phyloP scores from a whole-genome alignment of 108 stramenopile genomes.

The Cyclostephanos invisitatus region DNA sequence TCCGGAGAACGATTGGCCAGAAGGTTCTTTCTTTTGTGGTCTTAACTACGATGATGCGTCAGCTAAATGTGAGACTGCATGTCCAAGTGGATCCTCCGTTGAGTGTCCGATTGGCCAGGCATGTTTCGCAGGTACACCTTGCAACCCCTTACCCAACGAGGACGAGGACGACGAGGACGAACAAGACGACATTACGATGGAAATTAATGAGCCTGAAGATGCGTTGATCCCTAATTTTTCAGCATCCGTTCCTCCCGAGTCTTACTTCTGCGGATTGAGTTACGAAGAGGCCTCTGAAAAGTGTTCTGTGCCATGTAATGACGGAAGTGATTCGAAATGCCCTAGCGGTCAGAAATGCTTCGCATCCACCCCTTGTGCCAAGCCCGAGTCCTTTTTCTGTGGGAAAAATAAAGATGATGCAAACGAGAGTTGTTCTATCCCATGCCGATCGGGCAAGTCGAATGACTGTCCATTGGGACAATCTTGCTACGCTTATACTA shows the following conservation, averaged over 20 bases:
- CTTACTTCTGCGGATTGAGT: slow-evolving; percentile 45
- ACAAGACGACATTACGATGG: background rate
- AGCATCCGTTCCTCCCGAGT: slow-evolving; percentile 26
- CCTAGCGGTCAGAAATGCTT: slow-evolving; percentile 38
- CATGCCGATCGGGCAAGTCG: slow-evolving; percentile 71
- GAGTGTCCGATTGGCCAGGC: slow-evolving; percentile 15
- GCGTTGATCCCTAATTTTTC: slow-evolving; percentile 2
- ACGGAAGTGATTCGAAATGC: slow-evolving; percentile 32
- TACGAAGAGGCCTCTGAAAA: slow-evolving; percentile 40
- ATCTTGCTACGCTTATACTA: slow-evolving; percentile 81
- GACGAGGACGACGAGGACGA: background rate
- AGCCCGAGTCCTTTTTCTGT: slow-evolving; percentile 66
- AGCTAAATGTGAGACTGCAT: slow-evolving; percentile 8
- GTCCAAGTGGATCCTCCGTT: slow-evolving; percentile 10
- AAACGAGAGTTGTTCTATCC: slow-evolving; percentile 53
- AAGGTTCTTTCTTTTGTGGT: slow-evolving; percentile 28
- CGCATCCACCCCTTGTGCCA: slow-evolving; percentile 47
- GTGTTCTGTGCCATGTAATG: slow-evolving; percentile 40
- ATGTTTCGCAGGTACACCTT: slow-evolving; percentile 12
- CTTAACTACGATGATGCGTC: slow-evolving; percentile 27
- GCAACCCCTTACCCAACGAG: background rate
- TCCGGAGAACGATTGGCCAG: background rate
- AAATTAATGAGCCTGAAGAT: background rate
- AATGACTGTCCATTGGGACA: slow-evolving; percentile 66
- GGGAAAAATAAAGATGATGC: slow-evolving; percentile 81